Evolutionary conservation across 345 rosid genomes (phyloP), one percentile per base, ranked within the genome.

Genomic region (Camelina hispida): DNA sequence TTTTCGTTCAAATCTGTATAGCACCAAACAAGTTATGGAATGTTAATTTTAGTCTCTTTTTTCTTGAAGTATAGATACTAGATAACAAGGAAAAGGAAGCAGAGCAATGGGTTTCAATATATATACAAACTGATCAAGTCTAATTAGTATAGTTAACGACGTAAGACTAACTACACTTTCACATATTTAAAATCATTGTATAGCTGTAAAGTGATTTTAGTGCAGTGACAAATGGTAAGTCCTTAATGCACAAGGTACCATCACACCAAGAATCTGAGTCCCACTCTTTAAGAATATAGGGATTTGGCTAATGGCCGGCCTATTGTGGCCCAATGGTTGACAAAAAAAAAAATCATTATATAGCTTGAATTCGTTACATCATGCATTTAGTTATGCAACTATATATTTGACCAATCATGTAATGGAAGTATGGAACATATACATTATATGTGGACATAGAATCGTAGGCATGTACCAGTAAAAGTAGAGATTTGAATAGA

Each of bases 11-110:
- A 18, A 52, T 67, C 13, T 22, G 7, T 53, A 22, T n/a, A 37
- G 48, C 71, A 18, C 61, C 38, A 23, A 63, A 22, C 10, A 67
- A 22, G 72, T 40, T n/a, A 16, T 68, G 53, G 30, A 47, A 56
- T 56, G 20, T 11, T 11, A 7, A 3, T 15, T 7, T 1, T 8
- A 28, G 61, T 56, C 40, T 7, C 0, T 25, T 14, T 25, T 14
- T 14, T 55, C 1, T 23, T 13, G 15, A 4, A 13, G 5, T 40
- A 11, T n/a, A n/a, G n/a, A n/a, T n/a, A n/a, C n/a, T 37, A 32
- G n/a, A 1, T 42, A 13, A 42, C 47, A 42, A 42, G n/a, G 47
- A n/a, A 12, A 42, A 13, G n/a, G 6, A 42, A 42, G 15, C 47
- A 13, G 7, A 42, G 15, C 5, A 42, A 13, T 13, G n/a, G 15